A percentile compares a stretch with the other conserved stretches of the same genome.
Conservation (phyloP, 306 rosid genomes). For the Rosa chinensis region DNA sequence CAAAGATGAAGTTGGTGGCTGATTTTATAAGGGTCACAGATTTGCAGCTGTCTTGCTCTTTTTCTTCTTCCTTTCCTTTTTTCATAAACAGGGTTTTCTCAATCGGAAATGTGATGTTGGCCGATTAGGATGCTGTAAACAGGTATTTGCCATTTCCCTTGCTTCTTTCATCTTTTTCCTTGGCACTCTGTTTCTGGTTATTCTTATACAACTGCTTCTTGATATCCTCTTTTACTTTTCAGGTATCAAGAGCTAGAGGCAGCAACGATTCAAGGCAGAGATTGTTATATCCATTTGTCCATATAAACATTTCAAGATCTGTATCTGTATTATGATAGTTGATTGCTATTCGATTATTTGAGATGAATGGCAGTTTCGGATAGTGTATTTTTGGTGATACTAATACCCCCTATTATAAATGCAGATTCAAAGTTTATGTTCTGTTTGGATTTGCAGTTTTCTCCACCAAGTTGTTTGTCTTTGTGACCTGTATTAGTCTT, state of each 20-base stretch:
- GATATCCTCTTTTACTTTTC: conserved; percentile 27
- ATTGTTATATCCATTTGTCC: conserved; percentile 47
- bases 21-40: conserved; percentile 69
- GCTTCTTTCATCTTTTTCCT: conserved; percentile 20
- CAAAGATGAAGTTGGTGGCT: conserved; percentile 54
- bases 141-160: conserved; percentile 39
- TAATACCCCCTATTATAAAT: conserved; percentile 22
- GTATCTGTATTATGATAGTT: conserved; percentile 31
- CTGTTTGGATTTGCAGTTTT: conserved; percentile 6
- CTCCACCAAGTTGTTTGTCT: neutral
- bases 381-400: conserved; percentile 39
- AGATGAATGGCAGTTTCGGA: conserved; percentile 43
- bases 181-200: neutral
- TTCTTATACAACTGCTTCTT: neutral
- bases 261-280: conserved; percentile 38
- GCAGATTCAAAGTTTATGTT: conserved; percentile 21
- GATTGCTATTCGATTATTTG: conserved; percentile 41
- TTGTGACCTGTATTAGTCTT: neutral
- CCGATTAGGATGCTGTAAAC: conserved; percentile 42
- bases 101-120: conserved; percentile 44
- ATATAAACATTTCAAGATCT: conserved; percentile 36
- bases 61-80: conserved; percentile 22
- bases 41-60: conserved; percentile 49
- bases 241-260: conserved; percentile 48
- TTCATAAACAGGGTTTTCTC: conserved; percentile 43